A percentile compares a stretch with the other conserved stretches of the same genome.
Conservation (phyloP, 768 basidiomycete genomes). For the Leucocoprinus leucothites region DNA sequence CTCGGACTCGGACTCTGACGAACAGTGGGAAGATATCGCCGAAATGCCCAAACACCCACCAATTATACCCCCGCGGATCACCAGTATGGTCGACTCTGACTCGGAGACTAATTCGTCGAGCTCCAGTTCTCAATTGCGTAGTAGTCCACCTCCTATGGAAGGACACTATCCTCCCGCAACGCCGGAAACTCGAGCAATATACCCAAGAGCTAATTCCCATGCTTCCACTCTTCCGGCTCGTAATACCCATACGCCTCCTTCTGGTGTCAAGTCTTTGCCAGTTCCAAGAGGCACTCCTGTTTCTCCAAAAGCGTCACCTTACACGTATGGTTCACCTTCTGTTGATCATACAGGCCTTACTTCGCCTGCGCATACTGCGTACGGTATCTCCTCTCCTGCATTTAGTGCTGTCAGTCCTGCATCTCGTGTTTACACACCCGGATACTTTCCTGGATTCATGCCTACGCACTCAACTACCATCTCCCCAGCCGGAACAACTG, state of each 20-base stretch:
- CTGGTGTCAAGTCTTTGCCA: not conserved
- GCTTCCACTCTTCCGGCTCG: not conserved
- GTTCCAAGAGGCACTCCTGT: not conserved
- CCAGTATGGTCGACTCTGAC: not conserved
- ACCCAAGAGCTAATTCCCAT: not conserved
- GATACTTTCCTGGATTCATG: not conserved
- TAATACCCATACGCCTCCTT: not conserved
- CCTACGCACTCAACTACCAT: too few species aligned
- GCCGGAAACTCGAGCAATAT: not conserved
- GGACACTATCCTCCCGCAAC: not conserved
- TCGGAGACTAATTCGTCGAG: not conserved
- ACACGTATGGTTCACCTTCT: not conserved
- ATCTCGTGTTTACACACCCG: not conserved
- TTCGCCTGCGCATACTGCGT: not conserved
- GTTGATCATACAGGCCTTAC: not conserved
- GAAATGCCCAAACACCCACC: conserved; percentile 1
- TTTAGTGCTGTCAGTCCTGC: not conserved
- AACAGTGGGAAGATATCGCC: conserved; percentile 29
- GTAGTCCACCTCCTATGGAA: not conserved
- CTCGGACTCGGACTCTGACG: conserved; percentile 21
- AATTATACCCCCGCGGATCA: not conserved
- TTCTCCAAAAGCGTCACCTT: not conserved
- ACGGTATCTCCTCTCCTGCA: not conserved
- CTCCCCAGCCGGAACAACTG: not conserved
- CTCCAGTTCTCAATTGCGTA: not conserved